Conservation (phyloP, 129 eudicot species). For the Pulicaria dysenterica region DNA sequence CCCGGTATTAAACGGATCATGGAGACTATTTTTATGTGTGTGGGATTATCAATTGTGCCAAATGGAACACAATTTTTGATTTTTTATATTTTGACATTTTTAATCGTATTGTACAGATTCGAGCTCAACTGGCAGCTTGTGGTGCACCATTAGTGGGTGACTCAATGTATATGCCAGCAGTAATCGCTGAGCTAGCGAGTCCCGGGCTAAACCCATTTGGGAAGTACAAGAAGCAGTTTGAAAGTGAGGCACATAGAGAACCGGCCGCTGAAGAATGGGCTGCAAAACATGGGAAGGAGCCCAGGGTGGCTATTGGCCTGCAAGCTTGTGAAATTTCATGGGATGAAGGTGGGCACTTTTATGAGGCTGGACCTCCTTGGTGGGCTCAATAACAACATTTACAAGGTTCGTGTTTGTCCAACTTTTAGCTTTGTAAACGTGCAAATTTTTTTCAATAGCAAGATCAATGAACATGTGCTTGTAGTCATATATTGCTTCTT, state of each 20-base stretch:
- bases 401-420: not conserved
- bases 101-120: conserved; percentile 49
- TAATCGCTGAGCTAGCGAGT: conserved; percentile 49
- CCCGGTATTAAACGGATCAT: too few species aligned
- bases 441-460: too few species aligned
- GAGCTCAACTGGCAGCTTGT: conserved; percentile 89
- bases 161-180: conserved; percentile 91
- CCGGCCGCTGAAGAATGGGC: conserved; percentile 70
- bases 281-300: conserved; percentile 82
- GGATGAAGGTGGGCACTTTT: conserved; percentile 72
- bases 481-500: too few species aligned
- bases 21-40: too few species aligned
- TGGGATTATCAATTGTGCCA: conserved; percentile 1
- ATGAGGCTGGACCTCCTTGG: conserved; percentile 91
- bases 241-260: conserved; percentile 55
- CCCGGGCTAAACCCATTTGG: conserved; percentile 78
- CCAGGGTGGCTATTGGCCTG: conserved; percentile 76
- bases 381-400: conserved; percentile 51
- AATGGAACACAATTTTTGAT: not conserved
- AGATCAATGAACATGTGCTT: too few species aligned
- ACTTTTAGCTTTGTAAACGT: not conserved
- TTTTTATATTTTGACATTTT: too few species aligned
- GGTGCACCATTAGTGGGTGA: conserved; percentile 97
- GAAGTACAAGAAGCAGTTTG: conserved; percentile 41
- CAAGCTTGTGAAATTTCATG: conserved; percentile 94